Percentiles rank a stretch among this genome's conserved stretches.
These are phyloP conservation scores for Trypanosoma mega DNA, from an alignment of 208 protist genomes.

Conservation along the genomic window DNA sequence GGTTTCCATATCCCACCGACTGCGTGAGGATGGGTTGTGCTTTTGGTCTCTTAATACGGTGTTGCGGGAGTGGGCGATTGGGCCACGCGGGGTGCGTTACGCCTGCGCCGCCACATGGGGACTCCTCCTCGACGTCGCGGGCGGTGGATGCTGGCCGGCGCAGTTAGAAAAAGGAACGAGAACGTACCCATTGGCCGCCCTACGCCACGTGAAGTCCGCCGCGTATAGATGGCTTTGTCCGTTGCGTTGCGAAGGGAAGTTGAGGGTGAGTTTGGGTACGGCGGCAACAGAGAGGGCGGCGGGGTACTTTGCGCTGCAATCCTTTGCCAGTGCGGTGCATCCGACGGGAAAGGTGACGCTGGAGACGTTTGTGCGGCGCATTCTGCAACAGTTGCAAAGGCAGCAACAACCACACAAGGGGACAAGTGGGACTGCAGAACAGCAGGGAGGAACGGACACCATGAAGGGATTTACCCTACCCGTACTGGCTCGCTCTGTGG, in stretches of 20 bases:
- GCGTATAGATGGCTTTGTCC: constrained; percentile 41
- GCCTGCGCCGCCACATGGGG: constrained; percentile 45
- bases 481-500: constrained; percentile 22
- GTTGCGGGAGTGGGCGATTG: constrained; percentile 34
- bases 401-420: too few species aligned
- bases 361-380: constrained; percentile 24
- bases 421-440: too few species aligned
- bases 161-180: constrained; percentile 41
- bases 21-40: constrained; percentile 65
- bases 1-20: constrained; percentile 35
- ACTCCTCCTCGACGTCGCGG: constrained; percentile 34
- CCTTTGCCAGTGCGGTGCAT: background rate
- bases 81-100: constrained; percentile 26
- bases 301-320: constrained; percentile 9
- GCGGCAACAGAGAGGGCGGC: background rate
- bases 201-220: constrained; percentile 22
- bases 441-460: too few species aligned
- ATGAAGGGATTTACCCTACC: too few species aligned
- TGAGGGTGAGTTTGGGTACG: constrained; percentile 8
- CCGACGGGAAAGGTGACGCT: constrained; percentile 1
- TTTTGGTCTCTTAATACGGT: constrained; percentile 72
- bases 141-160: constrained; percentile 42
- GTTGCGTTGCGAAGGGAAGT: constrained; percentile 8
- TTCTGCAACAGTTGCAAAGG: too few species aligned
- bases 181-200: constrained; percentile 24